phyloP scores from a whole-genome alignment of 768 basidiomycete genomes.

The Rhodotorula sphaerocarpa region DNA sequence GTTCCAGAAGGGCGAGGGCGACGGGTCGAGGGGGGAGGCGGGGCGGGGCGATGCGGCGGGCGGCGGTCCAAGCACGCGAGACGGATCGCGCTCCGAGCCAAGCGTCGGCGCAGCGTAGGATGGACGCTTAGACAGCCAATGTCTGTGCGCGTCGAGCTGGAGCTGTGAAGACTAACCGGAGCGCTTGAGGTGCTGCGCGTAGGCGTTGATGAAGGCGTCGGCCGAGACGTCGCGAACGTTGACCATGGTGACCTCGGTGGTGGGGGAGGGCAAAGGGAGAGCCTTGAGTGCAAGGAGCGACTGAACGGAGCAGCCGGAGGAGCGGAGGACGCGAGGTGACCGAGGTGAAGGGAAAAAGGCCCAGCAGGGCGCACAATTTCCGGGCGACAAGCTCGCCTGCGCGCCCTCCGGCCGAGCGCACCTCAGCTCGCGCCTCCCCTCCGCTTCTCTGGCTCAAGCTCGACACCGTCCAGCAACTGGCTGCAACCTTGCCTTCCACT shows the following conservation, averaged over 20 bases:
- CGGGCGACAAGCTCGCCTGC: no score
- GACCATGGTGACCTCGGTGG: slow-evolving; percentile 20
- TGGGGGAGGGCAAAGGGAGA: slow-evolving; percentile 1
- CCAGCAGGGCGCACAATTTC: no score
- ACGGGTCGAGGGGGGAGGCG: not conserved
- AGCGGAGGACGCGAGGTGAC: no score
- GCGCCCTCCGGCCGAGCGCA: no score
- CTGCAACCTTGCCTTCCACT: no score
- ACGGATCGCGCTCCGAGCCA: not conserved
- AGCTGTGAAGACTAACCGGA: slow-evolving; percentile 30
- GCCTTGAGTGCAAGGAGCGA: slow-evolving; percentile 25
- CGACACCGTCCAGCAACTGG: no score
- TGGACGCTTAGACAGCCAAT: no score
- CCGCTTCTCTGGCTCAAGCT: no score
- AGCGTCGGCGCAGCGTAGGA: no score
- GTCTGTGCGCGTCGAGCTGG: not conserved
- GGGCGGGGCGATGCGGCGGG: not conserved
- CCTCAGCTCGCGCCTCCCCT: no score
- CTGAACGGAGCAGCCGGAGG: not conserved
- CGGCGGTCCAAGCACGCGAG: not conserved
- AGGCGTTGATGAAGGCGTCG: slow-evolving; percentile 35
- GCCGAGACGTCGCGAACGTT: slow-evolving; percentile 37
- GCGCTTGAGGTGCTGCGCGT: slow-evolving; percentile 40
- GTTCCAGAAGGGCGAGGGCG: not conserved
- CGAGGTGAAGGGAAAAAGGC: no score